These are phyloP conservation scores for Nicotiana benthamiana DNA, from an alignment of 257 asterid species.

Conservation along the genomic window DNA sequence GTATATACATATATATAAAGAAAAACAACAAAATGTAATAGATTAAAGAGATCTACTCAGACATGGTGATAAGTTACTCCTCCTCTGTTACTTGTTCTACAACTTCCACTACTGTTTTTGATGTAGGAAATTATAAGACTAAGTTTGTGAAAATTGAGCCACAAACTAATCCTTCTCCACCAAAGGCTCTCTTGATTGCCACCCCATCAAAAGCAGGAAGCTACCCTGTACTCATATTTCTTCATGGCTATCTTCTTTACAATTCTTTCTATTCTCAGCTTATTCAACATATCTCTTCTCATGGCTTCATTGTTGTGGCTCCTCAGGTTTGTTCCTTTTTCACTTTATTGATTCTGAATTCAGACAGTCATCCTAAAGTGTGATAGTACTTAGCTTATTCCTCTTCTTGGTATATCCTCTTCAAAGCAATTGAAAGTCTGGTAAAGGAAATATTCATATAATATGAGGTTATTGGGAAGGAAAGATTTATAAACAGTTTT, in stretches of 20 bases:
- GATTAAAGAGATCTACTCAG: not conserved
- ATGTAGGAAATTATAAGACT: conserved; percentile 32
- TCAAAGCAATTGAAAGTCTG: not conserved
- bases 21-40: not conserved
- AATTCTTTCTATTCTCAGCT: conserved; percentile 85
- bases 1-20: not conserved
- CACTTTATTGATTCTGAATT: not conserved
- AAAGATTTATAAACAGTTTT: not conserved
- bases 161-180: conserved; percentile 29
- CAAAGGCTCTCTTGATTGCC: conserved; percentile 54
- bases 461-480: not conserved
- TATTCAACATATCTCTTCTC: conserved; percentile 66
- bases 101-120: conserved; percentile 29
- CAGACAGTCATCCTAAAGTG: not conserved
- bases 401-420: not conserved
- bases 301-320: conserved; percentile 74
- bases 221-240: conserved; percentile 58
- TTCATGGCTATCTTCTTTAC: conserved; percentile 77
- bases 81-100: conserved; percentile 18
- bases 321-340: conserved; percentile 54
- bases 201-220: conserved; percentile 49
- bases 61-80: conserved; percentile 21
- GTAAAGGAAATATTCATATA: not conserved
- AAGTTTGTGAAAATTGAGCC: conserved; percentile 28
- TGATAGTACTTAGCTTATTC: too few species aligned